These are phyloP conservation scores for Tribonema minus DNA, from an alignment of 108 stramenopile species.

Conservation along the genomic window DNA sequence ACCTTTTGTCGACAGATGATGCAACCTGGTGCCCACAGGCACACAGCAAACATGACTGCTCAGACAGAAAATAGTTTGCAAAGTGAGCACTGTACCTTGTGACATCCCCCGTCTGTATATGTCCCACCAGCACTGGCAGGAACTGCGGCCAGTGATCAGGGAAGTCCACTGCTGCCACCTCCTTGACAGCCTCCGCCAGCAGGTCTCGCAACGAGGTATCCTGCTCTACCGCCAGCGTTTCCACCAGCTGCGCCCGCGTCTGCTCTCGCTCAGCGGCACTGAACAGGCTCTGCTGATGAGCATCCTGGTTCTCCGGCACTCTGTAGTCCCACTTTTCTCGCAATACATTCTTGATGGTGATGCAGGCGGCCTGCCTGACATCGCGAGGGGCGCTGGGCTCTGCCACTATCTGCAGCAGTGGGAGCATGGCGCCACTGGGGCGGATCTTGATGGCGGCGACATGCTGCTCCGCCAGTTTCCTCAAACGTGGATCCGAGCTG, in stretches of 20 bases:
- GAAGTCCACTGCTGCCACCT: conserved; percentile 83
- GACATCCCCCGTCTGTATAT: conserved; percentile 58
- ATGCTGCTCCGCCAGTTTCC: conserved; percentile 30
- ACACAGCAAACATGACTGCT: background rate
- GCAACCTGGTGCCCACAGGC: too few relatives aligned
- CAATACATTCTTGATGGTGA: conserved; percentile 38
- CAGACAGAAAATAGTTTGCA: background rate
- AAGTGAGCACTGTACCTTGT: conserved; percentile 3
- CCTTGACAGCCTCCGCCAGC: conserved; percentile 82
- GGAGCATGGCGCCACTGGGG: conserved; percentile 8
- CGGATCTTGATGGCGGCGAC: conserved; percentile 10
- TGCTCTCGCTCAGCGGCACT: conserved; percentile 65
- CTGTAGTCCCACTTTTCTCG: conserved; percentile 8
- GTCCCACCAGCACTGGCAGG: conserved; percentile 71
- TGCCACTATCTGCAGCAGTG: conserved; percentile 34
- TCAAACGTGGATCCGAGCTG: background rate
- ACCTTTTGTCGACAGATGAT: too few relatives aligned
- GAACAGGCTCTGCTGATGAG: background rate
- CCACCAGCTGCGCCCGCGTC: conserved; percentile 67
- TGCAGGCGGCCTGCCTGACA: conserved; percentile 36
- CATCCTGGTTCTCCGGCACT: background rate
- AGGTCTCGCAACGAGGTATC: conserved; percentile 80
- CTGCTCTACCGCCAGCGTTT: conserved; percentile 71
- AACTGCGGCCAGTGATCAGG: conserved; percentile 83
- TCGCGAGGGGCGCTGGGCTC: conserved; percentile 11